Evolutionary conservation across 305 asterid genomes (phyloP).

Genomic region (Fraxinus greggii): DNA sequence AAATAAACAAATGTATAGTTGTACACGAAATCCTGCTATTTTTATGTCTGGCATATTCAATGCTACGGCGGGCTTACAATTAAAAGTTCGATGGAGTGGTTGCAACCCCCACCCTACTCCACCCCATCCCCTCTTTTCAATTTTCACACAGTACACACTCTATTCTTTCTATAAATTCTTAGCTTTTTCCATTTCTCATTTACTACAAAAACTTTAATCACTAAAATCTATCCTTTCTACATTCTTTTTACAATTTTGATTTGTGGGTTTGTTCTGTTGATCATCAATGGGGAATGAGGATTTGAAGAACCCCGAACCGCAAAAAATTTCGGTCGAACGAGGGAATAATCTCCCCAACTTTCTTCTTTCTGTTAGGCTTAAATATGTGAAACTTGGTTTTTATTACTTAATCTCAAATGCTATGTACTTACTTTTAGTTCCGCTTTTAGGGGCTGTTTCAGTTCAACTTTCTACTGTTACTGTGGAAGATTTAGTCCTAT

Average conservation of each 20-base stretch:
- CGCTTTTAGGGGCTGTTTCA: slow-evolving; percentile 28
- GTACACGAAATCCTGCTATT: slow-evolving; percentile 16
- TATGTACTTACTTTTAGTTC: slow-evolving; percentile 36
- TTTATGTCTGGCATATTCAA: slow-evolving; percentile 20
- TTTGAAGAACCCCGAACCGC: neutral
- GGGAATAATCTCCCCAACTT: slow-evolving; percentile 28
- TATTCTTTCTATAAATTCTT: slow-evolving; percentile 4
- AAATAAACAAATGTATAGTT: neutral
- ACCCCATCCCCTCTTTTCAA: neutral
- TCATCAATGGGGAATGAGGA: slow-evolving; percentile 21
- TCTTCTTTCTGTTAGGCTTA: slow-evolving; percentile 41
- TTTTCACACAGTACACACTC: neutral
- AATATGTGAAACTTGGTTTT: slow-evolving; percentile 50
- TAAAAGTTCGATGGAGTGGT: slow-evolving; percentile 33
- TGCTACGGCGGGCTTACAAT: slow-evolving; percentile 11
- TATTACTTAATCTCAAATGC: slow-evolving; percentile 40
- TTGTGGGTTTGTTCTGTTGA: slow-evolving; percentile 22
- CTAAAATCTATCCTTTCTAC: neutral
- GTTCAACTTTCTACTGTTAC: slow-evolving; percentile 35
- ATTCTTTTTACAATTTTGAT: neutral
- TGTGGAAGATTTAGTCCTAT: slow-evolving; percentile 22
- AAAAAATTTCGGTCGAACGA: slow-evolving; percentile 19
- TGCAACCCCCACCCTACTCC: slow-evolving; percentile 20
- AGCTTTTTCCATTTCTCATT: neutral
- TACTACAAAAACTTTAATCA: neutral